Evolutionary conservation across 352 stramenopile genomes (phyloP).

Genomic region (Plasmopara viticola): DNA sequence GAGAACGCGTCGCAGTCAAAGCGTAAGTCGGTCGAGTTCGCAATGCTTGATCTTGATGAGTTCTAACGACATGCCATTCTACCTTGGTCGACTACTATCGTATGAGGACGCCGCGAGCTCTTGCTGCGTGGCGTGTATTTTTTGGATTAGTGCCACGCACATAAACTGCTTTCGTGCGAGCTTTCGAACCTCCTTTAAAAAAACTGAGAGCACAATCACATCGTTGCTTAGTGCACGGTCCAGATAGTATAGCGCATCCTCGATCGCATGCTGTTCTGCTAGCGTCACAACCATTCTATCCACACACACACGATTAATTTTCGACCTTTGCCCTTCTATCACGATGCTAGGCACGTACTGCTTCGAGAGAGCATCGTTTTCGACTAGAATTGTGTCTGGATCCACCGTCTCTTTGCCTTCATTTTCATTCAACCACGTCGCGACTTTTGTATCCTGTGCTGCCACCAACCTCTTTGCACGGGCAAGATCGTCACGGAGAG

Average conservation of each 20-base stretch:
- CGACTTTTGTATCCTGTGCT: constrained; percentile 51
- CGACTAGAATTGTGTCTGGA: constrained; percentile 72
- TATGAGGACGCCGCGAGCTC: constrained; percentile 51
- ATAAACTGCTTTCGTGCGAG: constrained; percentile 88
- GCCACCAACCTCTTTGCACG: constrained; percentile 47
- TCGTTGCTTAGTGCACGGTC: constrained; percentile 84
- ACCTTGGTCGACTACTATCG: constrained; percentile 31
- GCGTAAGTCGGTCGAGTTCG: constrained; percentile 1
- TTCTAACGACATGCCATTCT: constrained; percentile 27
- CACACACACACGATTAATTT: constrained; percentile 5
- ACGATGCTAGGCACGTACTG: constrained; percentile 49
- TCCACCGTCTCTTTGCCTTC: constrained; percentile 73
- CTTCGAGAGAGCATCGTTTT: constrained; percentile 67
- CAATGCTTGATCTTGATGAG: constrained; percentile 26
- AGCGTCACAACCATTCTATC: constrained; percentile 67
- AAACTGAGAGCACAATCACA: constrained; percentile 76
- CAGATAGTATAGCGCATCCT: constrained; percentile 90
- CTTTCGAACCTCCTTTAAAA: constrained; percentile 88
- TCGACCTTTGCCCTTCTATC: background rate
- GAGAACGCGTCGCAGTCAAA: too few relatives aligned
- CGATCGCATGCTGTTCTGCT: constrained; percentile 83
- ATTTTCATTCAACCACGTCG: constrained; percentile 66
- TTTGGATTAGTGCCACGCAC: constrained; percentile 81
- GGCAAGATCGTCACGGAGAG: constrained; percentile 59
- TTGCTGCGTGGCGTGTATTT: constrained; percentile 79